phyloP scores from a whole-genome alignment of 441 rosid genomes.

The Populus tomentosa region DNA sequence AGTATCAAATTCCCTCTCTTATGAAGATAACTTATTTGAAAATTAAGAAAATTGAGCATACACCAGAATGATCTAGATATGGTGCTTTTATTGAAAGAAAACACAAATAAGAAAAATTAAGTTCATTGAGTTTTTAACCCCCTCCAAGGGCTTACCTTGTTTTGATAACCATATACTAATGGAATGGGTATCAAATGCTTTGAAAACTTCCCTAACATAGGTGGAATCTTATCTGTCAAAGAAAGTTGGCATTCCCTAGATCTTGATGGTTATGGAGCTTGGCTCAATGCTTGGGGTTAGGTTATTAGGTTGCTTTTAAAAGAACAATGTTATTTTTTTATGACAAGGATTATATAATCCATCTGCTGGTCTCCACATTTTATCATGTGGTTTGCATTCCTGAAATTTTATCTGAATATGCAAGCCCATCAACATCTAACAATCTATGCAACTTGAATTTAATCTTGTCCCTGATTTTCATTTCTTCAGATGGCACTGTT shows the following conservation, averaged over 20 bases:
- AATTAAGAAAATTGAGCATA: neutral
- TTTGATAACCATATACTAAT: neutral
- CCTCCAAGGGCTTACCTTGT: neutral
- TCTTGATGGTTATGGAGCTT: neutral
- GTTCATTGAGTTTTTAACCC: neutral
- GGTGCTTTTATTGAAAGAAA: neutral
- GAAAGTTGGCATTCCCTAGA: neutral
- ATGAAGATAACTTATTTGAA: neutral
- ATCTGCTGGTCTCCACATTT: neutral
- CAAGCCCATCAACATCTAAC: neutral
- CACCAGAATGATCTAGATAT: neutral
- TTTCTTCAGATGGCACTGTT: conserved; percentile 81
- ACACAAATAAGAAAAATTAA: neutral
- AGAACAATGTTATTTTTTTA: neutral
- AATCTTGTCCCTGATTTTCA: conserved; percentile 25
- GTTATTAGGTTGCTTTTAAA: neutral
- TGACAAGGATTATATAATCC: neutral
- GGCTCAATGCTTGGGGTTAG: neutral
- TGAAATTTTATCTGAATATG: conserved; percentile 2
- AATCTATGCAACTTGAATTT: conserved; percentile 12
- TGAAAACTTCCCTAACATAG: neutral
- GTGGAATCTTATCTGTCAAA: neutral
- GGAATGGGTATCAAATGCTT: neutral
- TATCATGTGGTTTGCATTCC: neutral
- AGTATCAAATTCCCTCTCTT: neutral